Percentiles rank a stretch among this genome's conserved stretches.
These are phyloP conservation scores for Trichoderma sp. DNA, from an alignment of 2,329 filamentous ascomycete genomes.

Conservation along the genomic window DNA sequence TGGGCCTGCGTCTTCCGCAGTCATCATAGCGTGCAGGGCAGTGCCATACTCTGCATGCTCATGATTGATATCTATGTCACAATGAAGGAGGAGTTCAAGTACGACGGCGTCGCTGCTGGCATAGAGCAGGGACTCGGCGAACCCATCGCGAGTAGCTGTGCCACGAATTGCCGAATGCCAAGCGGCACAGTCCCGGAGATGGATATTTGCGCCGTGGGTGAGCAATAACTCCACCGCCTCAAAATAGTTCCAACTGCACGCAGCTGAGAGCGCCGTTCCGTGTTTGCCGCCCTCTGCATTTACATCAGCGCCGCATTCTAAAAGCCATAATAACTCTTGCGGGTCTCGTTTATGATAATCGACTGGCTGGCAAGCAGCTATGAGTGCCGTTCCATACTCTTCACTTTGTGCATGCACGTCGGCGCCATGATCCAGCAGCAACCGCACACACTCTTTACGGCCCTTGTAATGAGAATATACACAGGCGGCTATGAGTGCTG, in stretches of 20 bases:
- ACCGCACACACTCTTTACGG: fast-evolving
- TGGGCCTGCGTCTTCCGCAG: fast-evolving
- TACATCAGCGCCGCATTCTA: background rate
- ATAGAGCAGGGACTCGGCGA: too few species aligned
- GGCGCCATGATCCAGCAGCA: background rate
- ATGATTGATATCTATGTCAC: background rate
- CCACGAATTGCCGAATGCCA: background rate
- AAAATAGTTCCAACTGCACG: background rate
- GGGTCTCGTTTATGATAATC: too few species aligned
- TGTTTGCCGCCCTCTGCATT: background rate
- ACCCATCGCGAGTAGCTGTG: background rate
- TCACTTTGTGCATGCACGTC: background rate
- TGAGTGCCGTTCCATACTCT: background rate
- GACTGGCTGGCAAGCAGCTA: background rate
- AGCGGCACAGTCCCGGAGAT: background rate
- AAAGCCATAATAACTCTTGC: too few species aligned
- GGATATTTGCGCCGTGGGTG: background rate
- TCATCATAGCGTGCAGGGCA: background rate
- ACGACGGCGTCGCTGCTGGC: background rate
- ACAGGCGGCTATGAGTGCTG: background rate
- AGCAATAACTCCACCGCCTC: background rate
- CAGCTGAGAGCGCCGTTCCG: background rate
- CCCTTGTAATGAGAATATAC: too few species aligned
- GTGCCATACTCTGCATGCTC: background rate
- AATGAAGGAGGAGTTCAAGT: background rate